These are phyloP conservation scores for Phialophora chinensis DNA, from an alignment of 2,329 filamentous ascomycete genomes.

Conservation along the genomic window DNA sequence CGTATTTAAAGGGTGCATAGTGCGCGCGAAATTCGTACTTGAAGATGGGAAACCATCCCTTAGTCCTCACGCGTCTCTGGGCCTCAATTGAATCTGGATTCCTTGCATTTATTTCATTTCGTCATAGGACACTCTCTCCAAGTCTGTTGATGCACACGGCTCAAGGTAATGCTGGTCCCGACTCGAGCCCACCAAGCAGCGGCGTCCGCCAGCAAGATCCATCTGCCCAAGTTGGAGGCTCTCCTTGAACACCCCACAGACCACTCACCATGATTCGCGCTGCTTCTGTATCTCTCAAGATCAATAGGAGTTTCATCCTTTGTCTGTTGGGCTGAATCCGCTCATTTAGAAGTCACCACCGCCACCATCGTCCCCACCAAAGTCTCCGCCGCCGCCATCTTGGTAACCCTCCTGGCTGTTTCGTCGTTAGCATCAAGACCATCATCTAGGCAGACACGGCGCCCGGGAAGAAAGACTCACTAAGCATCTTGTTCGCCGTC, in stretches of 20 bases:
- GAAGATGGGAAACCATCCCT: neutral
- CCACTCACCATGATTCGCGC: neutral
- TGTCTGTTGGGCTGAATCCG: neutral
- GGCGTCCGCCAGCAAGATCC: neutral
- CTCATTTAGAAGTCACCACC: conserved; percentile 17
- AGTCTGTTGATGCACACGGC: neutral
- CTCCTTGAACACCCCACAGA: neutral
- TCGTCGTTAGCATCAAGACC: neutral
- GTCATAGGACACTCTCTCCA: neutral
- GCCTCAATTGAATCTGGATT: neutral
- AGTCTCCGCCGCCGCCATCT: conserved; percentile 39
- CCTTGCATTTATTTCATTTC: neutral
- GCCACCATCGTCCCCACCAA: conserved; percentile 36
- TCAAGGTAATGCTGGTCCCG: neutral
- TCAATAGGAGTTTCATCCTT: neutral
- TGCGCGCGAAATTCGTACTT: too few relatives aligned
- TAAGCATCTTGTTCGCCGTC: conserved; percentile 54
- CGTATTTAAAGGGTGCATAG: too few relatives aligned
- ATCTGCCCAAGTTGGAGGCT: neutral
- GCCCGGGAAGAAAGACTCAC: neutral
- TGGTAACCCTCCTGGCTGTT: conserved; percentile 51
- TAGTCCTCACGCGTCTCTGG: neutral
- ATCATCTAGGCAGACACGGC: neutral
- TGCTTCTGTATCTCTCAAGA: neutral
- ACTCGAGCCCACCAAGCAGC: too few relatives aligned